phyloP scores from a whole-genome alignment of 2,329 filamentous ascomycete genomes.

The Aspergillus sp. region DNA sequence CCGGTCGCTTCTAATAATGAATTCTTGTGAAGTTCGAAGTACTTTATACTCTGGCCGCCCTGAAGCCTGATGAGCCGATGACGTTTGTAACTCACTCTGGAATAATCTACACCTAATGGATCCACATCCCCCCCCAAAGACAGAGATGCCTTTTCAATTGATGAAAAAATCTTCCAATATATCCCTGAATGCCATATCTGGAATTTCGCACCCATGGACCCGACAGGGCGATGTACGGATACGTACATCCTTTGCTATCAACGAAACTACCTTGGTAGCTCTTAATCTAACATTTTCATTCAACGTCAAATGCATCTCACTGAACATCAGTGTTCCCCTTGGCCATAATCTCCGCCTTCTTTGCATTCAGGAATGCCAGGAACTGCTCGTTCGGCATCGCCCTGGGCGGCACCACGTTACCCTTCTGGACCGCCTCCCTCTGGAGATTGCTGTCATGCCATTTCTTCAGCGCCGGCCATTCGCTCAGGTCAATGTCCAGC shows the following conservation, averaged over 20 bases:
- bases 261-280: background rate
- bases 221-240: too few species aligned
- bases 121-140: too few species aligned
- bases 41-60: too few species aligned
- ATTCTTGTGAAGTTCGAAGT: too few species aligned
- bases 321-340: slow-evolving; percentile 1
- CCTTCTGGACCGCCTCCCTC: slow-evolving; percentile 30
- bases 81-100: too few species aligned
- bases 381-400: slow-evolving; percentile 12
- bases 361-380: background rate
- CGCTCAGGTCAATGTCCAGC: slow-evolving; percentile 29
- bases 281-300: background rate
- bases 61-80: too few species aligned
- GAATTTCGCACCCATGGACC: too few species aligned
- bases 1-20: too few species aligned
- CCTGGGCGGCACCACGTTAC: slow-evolving; percentile 17
- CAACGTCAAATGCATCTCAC: background rate
- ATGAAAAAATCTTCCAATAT: too few species aligned
- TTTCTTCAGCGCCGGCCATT: slow-evolving; percentile 32
- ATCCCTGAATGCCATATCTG: too few species aligned
- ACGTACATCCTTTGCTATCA: background rate
- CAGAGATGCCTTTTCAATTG: too few species aligned
- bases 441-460: slow-evolving; percentile 30
- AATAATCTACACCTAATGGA: too few species aligned
- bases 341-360: background rate